Conservation (phyloP, 2,329 filamentous ascomycete species). For the Ophidiomyces ophidiicola region DNA sequence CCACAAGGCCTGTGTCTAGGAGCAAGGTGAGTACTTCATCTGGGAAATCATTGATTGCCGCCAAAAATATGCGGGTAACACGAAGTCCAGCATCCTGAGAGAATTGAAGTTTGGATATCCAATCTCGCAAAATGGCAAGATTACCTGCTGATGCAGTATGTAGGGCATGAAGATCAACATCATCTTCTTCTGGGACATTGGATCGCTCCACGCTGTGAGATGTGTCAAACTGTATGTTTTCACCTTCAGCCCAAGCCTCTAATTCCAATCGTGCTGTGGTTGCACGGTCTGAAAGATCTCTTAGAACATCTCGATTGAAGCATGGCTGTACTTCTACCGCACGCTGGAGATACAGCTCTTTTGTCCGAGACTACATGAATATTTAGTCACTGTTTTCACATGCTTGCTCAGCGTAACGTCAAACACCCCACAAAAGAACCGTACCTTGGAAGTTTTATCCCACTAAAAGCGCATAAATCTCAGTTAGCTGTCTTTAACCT, state of each 20-base stretch:
- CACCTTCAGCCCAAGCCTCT: slow-evolving; percentile 92
- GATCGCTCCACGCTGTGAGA: slow-evolving; percentile 27
- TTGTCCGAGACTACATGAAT: slow-evolving; percentile 68
- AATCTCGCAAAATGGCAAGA: slow-evolving; percentile 61
- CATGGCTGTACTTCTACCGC: slow-evolving; percentile 96
- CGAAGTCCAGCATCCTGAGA: slow-evolving; percentile 56
- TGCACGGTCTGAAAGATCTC: slow-evolving; percentile 89
- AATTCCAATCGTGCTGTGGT: slow-evolving; percentile 92
- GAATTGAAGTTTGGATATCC: slow-evolving; percentile 57
- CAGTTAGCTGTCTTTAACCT: slow-evolving; percentile 9
- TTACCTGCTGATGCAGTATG: slow-evolving; percentile 71
- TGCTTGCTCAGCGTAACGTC: slow-evolving; percentile 15
- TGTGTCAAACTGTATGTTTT: slow-evolving; percentile 72
- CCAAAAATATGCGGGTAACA: slow-evolving; percentile 79
- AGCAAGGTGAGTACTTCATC: slow-evolving; percentile 63
- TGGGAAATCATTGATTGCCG: slow-evolving; percentile 75
- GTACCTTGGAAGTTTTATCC: slow-evolving; percentile 94
- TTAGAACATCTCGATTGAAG: slow-evolving; percentile 95
- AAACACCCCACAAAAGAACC: slow-evolving; percentile 14
- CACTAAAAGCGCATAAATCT: slow-evolving; percentile 48
- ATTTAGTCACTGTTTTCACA: no score
- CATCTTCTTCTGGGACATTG: slow-evolving; percentile 62
- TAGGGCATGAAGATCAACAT: slow-evolving; percentile 76
- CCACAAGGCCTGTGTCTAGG: slow-evolving; percentile 67
- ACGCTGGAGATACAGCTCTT: slow-evolving; percentile 89